Evolutionary conservation across 139 green algal genomes (phyloP).

Genomic region (Choricystis sp.): DNA sequence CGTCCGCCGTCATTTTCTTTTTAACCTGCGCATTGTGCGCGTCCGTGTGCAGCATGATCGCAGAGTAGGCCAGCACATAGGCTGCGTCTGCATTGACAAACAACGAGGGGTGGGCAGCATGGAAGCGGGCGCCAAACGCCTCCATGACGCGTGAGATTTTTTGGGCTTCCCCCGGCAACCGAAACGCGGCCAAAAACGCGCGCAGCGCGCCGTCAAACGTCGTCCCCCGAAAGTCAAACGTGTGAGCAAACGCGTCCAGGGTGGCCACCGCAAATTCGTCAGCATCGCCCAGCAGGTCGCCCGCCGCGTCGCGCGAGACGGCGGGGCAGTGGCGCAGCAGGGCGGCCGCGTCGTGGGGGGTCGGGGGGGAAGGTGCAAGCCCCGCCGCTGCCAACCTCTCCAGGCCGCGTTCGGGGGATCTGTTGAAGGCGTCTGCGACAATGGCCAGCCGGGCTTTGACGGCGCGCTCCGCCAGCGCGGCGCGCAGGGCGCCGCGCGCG

Average conservation of each 20-base stretch:
- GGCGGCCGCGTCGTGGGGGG: constrained; percentile 35
- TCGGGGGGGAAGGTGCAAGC: neutral
- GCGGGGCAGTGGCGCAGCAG: constrained; percentile 76
- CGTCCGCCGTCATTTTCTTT: constrained; percentile 68
- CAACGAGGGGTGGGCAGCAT: constrained; percentile 21
- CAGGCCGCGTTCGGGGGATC: constrained; percentile 87
- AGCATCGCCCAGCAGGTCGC: constrained; percentile 82
- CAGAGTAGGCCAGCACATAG: constrained; percentile 64
- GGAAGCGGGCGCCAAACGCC: constrained; percentile 29
- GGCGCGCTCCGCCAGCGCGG: constrained; percentile 30
- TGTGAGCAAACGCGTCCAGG: constrained; percentile 37
- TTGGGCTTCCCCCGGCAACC: constrained; percentile 63
- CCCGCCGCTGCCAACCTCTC: neutral
- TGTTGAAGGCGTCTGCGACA: constrained; percentile 93
- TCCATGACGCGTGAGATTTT: constrained; percentile 72
- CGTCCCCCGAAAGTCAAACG: constrained; percentile 60
- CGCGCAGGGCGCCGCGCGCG: neutral
- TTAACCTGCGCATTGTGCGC: constrained; percentile 65
- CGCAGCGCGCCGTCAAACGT: constrained; percentile 57
- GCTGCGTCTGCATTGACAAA: constrained; percentile 41
- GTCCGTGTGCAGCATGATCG: constrained; percentile 83
- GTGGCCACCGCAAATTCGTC: constrained; percentile 69
- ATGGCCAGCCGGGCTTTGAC: constrained; percentile 60
- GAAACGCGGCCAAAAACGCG: constrained; percentile 57
- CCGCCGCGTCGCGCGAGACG: constrained; percentile 71